These are phyloP conservation scores for Penicillium freii DNA, from an alignment of 2,329 filamentous ascomycete species.

Conservation along the genomic window DNA sequence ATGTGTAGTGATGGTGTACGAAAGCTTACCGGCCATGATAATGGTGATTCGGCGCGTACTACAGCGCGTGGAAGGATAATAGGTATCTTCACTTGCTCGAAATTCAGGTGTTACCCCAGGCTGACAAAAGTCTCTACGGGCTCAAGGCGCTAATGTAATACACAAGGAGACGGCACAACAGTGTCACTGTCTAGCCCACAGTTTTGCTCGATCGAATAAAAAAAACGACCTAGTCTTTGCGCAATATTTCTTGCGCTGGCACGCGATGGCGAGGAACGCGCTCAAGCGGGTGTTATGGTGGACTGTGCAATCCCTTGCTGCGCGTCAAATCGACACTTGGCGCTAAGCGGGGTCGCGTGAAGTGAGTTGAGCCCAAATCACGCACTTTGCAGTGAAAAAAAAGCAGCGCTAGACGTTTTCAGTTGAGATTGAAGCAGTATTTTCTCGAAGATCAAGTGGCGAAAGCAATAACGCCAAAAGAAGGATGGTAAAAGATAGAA, in stretches of 20 bases:
- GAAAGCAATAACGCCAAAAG: not conserved
- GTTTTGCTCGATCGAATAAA: slow-evolving; percentile 35
- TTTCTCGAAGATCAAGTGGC: not conserved
- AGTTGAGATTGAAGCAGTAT: not conserved
- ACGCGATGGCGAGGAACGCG: slow-evolving; percentile 17
- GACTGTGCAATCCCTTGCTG: slow-evolving; percentile 26
- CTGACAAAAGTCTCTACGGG: slow-evolving; percentile 40
- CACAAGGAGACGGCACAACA: slow-evolving; percentile 37
- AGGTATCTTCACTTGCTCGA: slow-evolving; percentile 19
- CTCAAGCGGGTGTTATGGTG: slow-evolving; percentile 15
- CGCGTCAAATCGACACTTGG: slow-evolving; percentile 28
- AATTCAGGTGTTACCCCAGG: slow-evolving; percentile 26
- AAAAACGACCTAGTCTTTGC: slow-evolving; percentile 24
- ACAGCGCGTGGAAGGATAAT: slow-evolving; percentile 33
- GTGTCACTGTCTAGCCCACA: slow-evolving; percentile 30
- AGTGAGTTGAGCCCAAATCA: slow-evolving; percentile 1
- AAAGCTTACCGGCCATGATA: slow-evolving; percentile 63
- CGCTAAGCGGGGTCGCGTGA: slow-evolving; percentile 33
- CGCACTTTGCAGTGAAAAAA: not conserved
- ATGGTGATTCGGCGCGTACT: slow-evolving; percentile 35
- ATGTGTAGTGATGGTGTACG: slow-evolving; percentile 29
- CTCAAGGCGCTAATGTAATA: slow-evolving; percentile 43
- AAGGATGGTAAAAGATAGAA: not conserved
- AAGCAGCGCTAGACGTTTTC: not conserved
- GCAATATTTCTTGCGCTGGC: slow-evolving; percentile 13